phyloP scores from a whole-genome alignment of 2,329 filamentous ascomycete genomes.

The Cephalotrichum gorgonifer region DNA sequence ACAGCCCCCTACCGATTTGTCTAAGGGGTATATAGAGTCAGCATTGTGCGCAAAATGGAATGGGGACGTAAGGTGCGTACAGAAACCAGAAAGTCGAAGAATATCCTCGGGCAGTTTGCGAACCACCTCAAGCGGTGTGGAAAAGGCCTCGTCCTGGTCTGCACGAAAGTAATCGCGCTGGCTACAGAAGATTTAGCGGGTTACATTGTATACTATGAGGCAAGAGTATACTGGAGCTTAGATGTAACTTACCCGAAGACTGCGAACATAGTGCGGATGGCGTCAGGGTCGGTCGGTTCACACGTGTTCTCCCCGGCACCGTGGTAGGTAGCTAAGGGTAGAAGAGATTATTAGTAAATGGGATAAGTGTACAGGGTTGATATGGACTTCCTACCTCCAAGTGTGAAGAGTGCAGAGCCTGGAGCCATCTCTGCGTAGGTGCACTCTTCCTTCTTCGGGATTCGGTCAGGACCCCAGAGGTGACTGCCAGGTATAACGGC shows the following conservation, averaged over 20 bases:
- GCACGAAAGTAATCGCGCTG: slow-evolving; percentile 4
- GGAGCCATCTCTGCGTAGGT: slow-evolving; percentile 5
- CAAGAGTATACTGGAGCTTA: not conserved
- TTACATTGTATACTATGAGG: not conserved
- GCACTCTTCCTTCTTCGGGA: slow-evolving; percentile 1
- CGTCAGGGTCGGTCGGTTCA: not conserved
- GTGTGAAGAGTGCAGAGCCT: slow-evolving; percentile 3
- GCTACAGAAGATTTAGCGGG: not conserved
- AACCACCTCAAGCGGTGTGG: slow-evolving; percentile 1
- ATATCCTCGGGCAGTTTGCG: slow-evolving; percentile 2
- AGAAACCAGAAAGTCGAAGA: not conserved
- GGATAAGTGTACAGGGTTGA: not conserved
- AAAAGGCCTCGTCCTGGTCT: slow-evolving; percentile 2
- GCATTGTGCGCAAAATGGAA: not conserved
- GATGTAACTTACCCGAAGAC: slow-evolving; percentile 2
- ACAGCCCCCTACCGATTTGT: slow-evolving; percentile 3
- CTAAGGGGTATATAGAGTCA: too few species aligned
- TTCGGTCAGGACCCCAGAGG: slow-evolving; percentile 1
- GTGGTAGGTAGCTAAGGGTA: not conserved
- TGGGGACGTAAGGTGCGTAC: not conserved
- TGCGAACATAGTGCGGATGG: slow-evolving; percentile 2
- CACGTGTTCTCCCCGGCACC: slow-evolving; percentile 1
- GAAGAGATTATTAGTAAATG: not conserved
- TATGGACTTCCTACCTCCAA: too few species aligned
- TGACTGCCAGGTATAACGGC: slow-evolving; percentile 4